Base-by-base conservation (phyloP, 495 filamentous ascomycete species). In the Physcia stellaris region DNA sequence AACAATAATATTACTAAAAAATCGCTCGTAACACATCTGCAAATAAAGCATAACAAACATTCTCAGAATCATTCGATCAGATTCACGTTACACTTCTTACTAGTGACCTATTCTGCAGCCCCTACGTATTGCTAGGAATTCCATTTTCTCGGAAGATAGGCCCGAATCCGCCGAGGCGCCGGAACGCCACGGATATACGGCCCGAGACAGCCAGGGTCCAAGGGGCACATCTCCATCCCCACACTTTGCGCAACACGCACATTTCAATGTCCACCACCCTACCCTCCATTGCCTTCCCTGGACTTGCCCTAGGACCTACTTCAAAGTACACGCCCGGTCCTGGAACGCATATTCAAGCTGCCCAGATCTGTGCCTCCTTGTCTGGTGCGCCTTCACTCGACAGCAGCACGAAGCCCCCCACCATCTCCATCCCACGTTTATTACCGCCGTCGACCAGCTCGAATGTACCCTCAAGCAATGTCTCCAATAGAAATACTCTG, bases 301-400 rank as follows among this genome's bases (percentile, higher is more conserved):
- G 88, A 55, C 83, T 88, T 58, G 65, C 73, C 34, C 72, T 96
- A 16, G 87, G 79, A 15, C 58, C 80, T 10, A 55, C 67, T 15
- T 59, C 73, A 22, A 64, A 69, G 41, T 85, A 78, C 57, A 50
- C 58, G 31, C 70, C 82, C 32, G 87, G 88, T 7, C 66, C 83
- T 1, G 88, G 88, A 32, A 92, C 83, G 2, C 83, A 94, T 57
- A 66, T 88, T 49, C 67, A 85, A 54, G 57, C 75, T 42, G 59
- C 71, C 40, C 67, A 75, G 36, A 66, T 92, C 49, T 78, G 78
- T 61, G 77, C 85, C 41, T 90, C 85, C 32, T 69, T 92, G 30
- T 58, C 64, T 33, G 75, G 75, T 24, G 60, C 66, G 30, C 64
- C 70, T 18, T 75, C 57, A 62, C 68, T 64, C 58, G 45, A 44